Base-by-base conservation (phyloP, 768 basidiomycete genomes). In the Lentinula sp. region DNA sequence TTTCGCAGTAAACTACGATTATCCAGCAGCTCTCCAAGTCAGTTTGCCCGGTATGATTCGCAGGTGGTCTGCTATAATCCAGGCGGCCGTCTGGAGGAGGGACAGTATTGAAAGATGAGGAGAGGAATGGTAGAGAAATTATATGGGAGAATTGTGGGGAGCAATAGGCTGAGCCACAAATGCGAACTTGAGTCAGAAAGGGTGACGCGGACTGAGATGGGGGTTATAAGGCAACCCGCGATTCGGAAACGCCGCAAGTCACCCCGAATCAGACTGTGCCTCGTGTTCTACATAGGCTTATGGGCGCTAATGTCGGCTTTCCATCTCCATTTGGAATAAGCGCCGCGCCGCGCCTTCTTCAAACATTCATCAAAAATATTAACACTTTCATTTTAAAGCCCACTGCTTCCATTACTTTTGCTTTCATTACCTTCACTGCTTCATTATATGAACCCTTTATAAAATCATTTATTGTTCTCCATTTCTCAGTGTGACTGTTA, bases 81-180 rank as follows among this genome's bases (percentile, higher is more conserved):
- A 43, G 55, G 23, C 37, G 55, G 55, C 53, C 13, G 4, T 28
- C 55, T 42, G 23, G 57, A 45, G 28, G 57, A 49, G 31, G 45
- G 48, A 32, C n/a, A 59, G 16, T 59, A 59, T 40, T 57, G 40
- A 13, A 57, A 45, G 13, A 43, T 35, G 42, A 59, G 13, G 57
- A 49, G 40, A 32, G 57, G 46, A 59, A 50, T 48, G 39, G 55
- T 56, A 40, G 15, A 43, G 55, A 56, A 28, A 23, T 42, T 42
- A 16, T 56, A 43, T 21, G 21, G 23, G 15, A 4, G 8, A 43
- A 56, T 56, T 37, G 53, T 56, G 55, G 39, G 18, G 18, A 9
- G 32, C 31, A 18, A 13, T 13, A 8, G 50, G 28, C 40, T 56
- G 21, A 43, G 55, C 18, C 55, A 18, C n/a, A 23, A 43, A 31